Evolutionary conservation across 495 filamentous ascomycete genomes (phyloP).

Genomic region (Echria macrotheca): DNA sequence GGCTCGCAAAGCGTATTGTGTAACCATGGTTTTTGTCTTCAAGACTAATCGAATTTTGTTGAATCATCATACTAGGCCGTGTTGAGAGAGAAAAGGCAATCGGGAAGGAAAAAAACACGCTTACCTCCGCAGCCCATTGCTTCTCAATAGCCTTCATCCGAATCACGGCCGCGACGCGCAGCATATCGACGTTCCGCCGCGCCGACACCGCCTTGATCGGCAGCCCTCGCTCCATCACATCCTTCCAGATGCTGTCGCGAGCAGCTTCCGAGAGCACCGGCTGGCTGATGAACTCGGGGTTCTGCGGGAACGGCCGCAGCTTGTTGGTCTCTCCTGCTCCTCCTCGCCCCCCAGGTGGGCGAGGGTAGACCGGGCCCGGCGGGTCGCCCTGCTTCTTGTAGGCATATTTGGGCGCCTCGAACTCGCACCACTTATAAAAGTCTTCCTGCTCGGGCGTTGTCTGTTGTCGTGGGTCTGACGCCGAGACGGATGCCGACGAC

Average conservation of each 20-base stretch:
- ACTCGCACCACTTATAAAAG: no score
- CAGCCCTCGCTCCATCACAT: slow-evolving; percentile 57
- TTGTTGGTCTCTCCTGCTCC: background rate
- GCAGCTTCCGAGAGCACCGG: slow-evolving; percentile 71
- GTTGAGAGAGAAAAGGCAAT: slow-evolving; percentile 10
- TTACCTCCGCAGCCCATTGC: slow-evolving; percentile 65
- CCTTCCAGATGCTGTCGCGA: slow-evolving; percentile 66
- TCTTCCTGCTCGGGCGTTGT: slow-evolving; percentile 17
- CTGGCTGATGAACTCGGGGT: slow-evolving; percentile 64
- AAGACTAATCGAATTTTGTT: slow-evolving; percentile 99
- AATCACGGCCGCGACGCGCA: slow-evolving; percentile 82
- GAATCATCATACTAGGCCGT: slow-evolving; percentile 48
- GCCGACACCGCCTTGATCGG: slow-evolving; percentile 75
- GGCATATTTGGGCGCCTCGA: no score
- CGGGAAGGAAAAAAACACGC: slow-evolving; percentile 25
- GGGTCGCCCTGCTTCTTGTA: no score
- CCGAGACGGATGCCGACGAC: slow-evolving; percentile 19
- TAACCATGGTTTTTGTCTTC: slow-evolving; percentile 85
- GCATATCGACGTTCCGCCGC: slow-evolving; percentile 71
- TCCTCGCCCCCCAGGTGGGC: background rate
- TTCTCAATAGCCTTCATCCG: slow-evolving; percentile 84
- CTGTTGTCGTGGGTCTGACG: slow-evolving; percentile 15
- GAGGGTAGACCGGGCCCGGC: no score
- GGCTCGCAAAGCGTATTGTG: slow-evolving; percentile 46
- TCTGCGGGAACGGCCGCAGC: slow-evolving; percentile 68